Percentiles rank a stretch among this genome's conserved stretches.
Conservation (phyloP, 192 early-diverging fungal genomes). For the Irineochytrium annulatum region DNA sequence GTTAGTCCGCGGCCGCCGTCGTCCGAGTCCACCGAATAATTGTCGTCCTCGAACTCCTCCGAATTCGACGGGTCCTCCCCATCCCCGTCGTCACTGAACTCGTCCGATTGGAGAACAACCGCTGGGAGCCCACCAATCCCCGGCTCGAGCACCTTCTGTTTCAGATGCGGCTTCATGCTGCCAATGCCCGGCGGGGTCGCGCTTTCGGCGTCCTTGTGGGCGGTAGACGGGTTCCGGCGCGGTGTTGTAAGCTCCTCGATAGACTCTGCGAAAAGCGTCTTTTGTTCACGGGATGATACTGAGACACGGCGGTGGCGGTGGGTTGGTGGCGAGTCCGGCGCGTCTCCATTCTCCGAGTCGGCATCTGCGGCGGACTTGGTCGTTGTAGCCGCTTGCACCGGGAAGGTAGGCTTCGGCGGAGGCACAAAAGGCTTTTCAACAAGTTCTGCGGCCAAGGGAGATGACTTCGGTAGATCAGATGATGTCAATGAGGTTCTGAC, state of each 20-base stretch:
- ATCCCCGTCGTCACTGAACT: not conserved
- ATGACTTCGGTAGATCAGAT: not conserved
- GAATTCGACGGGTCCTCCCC: not conserved
- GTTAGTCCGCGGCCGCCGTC: not conserved
- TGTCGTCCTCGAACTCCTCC: not conserved
- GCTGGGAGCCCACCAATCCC: not conserved
- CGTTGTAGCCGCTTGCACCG: not conserved
- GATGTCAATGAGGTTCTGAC: not conserved
- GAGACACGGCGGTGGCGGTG: not conserved
- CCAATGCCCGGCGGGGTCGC: too few species aligned
- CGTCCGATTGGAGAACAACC: not conserved
- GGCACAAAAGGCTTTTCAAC: not conserved
- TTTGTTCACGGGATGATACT: conserved; percentile 1
- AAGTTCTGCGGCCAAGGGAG: not conserved
- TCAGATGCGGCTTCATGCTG: too few species aligned
- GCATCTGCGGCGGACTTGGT: not conserved
- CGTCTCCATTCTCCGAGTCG: too few species aligned
- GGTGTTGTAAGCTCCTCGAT: not conserved
- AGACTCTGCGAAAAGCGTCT: not conserved
- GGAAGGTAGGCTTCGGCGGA: not conserved
- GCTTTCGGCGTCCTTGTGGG: not conserved
- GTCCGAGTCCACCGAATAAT: not conserved
- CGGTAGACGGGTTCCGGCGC: not conserved
- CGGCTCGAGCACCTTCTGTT: not conserved
- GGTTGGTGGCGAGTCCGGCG: not conserved